These are phyloP conservation scores for Phaeoacremonium minimum DNA, from an alignment of 2,329 filamentous ascomycete genomes.

Conservation along the genomic window DNA sequence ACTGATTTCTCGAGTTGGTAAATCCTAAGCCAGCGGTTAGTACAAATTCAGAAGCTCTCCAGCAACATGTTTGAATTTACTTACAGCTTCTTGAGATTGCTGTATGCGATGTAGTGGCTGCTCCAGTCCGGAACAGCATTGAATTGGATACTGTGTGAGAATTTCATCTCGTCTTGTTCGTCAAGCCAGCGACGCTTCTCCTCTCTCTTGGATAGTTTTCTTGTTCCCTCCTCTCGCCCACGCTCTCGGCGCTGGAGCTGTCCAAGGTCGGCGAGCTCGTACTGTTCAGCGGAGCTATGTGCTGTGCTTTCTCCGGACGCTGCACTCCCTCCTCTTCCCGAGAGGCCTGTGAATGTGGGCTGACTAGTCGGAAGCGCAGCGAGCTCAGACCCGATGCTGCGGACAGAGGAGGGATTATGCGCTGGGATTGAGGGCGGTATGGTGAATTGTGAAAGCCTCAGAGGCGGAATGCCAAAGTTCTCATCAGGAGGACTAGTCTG, in stretches of 20 bases:
- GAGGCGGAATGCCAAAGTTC: not conserved
- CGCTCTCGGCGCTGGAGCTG: not conserved
- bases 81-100: slow-evolving; percentile 96
- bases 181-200: slow-evolving; percentile 69
- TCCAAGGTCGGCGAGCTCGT: slow-evolving; percentile 35
- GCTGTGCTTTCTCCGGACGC: not conserved
- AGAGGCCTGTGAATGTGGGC: slow-evolving; percentile 5
- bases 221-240: slow-evolving; percentile 25
- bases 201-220: slow-evolving; percentile 39
- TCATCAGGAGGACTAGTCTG: too few relatives aligned
- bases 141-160: slow-evolving; percentile 98
- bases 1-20: slow-evolving; percentile 88
- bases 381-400: not conserved
- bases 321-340: slow-evolving; percentile 8
- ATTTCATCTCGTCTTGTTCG: slow-evolving; percentile 90
- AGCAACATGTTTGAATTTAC: slow-evolving; percentile 26
- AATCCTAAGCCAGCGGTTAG: slow-evolving; percentile 54
- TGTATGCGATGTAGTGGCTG: slow-evolving; percentile 96
- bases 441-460: slow-evolving; percentile 8
- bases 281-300: slow-evolving; percentile 14
- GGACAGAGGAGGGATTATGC: slow-evolving; percentile 8
- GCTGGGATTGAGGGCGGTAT: slow-evolving; percentile 4
- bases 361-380: not conserved
- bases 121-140: slow-evolving; percentile 99
- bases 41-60: slow-evolving; percentile 1